These are phyloP conservation scores for Thymus quinquecostatus DNA, from an alignment of 257 asterid species.

Conservation along the genomic window DNA sequence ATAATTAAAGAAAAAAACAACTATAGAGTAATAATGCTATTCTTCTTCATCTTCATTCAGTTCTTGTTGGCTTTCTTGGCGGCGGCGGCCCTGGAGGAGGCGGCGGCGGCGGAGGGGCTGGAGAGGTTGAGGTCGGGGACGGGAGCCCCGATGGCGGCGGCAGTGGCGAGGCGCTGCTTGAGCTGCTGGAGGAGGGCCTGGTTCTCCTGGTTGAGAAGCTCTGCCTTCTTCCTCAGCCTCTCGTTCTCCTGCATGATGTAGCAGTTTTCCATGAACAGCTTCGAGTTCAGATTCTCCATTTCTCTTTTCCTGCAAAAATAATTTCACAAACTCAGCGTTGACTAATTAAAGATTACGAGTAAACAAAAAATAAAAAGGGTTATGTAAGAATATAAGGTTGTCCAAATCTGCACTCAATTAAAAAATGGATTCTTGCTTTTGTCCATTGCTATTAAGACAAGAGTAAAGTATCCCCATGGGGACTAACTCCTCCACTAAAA, in stretches of 20 bases:
- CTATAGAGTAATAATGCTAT: too few relatives aligned
- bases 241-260: slow-evolving; percentile 79
- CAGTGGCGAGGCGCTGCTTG: slow-evolving; percentile 56
- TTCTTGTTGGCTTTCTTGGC: slow-evolving; percentile 55
- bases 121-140: slow-evolving; percentile 47
- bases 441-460: slow-evolving; percentile 46
- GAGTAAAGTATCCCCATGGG: slow-evolving; percentile 48
- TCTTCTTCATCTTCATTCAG: too few relatives aligned
- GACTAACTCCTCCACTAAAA: slow-evolving; percentile 38
- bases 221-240: slow-evolving; percentile 76
- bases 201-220: slow-evolving; percentile 80
- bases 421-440: slow-evolving; percentile 57
- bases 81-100: slow-evolving; percentile 57
- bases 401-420: slow-evolving; percentile 55
- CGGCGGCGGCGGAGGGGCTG: slow-evolving; percentile 25
- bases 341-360: not conserved
- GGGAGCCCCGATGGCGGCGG: slow-evolving; percentile 39
- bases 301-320: not conserved
- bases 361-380: not conserved
- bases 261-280: slow-evolving; percentile 71
- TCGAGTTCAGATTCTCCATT: slow-evolving; percentile 80
- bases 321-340: not conserved
- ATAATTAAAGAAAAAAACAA: too few relatives aligned
- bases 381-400: slow-evolving; percentile 27
- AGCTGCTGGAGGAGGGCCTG: slow-evolving; percentile 66